Evolutionary conservation across 176 grass and related monocot genomes (phyloP).

Genomic region (Dendrocalamus sinicus): DNA sequence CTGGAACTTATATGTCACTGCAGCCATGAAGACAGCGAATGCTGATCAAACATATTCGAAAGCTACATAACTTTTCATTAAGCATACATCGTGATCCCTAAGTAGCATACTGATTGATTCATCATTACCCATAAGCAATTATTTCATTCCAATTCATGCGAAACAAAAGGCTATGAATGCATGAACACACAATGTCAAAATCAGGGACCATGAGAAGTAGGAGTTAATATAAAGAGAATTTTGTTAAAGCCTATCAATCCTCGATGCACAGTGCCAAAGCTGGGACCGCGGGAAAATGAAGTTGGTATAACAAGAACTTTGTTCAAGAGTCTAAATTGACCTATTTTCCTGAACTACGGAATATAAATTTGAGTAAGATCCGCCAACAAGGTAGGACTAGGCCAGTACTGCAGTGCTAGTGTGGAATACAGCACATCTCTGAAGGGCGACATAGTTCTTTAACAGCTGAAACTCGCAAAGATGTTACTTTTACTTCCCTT

Average conservation of each 20-base stretch:
- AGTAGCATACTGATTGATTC: background rate
- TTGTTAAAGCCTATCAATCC: constrained; percentile 22
- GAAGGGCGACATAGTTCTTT: constrained; percentile 11
- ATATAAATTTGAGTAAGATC: constrained; percentile 34
- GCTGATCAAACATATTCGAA: constrained; percentile 5
- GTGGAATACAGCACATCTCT: constrained; percentile 37
- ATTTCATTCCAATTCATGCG: constrained; percentile 1
- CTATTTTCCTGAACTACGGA: background rate
- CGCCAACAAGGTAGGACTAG: background rate
- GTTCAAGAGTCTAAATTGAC: constrained; percentile 17
- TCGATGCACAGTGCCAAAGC: constrained; percentile 23
- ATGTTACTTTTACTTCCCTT: background rate
- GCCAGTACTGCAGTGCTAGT: constrained; percentile 27
- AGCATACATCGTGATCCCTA: background rate
- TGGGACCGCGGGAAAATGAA: constrained; percentile 20
- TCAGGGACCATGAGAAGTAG: background rate
- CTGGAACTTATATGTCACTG: background rate
- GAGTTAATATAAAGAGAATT: constrained; percentile 30
- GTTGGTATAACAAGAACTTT: background rate
- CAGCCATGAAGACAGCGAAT: background rate
- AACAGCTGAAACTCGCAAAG: background rate
- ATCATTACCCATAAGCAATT: background rate
- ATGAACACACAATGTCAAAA: constrained; percentile 25
- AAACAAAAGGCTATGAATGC: constrained; percentile 21
- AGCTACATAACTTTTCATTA: background rate